Evolutionary conservation across 2,329 filamentous ascomycete species (phyloP).

Genomic region (Sordariomycetes sp.): DNA sequence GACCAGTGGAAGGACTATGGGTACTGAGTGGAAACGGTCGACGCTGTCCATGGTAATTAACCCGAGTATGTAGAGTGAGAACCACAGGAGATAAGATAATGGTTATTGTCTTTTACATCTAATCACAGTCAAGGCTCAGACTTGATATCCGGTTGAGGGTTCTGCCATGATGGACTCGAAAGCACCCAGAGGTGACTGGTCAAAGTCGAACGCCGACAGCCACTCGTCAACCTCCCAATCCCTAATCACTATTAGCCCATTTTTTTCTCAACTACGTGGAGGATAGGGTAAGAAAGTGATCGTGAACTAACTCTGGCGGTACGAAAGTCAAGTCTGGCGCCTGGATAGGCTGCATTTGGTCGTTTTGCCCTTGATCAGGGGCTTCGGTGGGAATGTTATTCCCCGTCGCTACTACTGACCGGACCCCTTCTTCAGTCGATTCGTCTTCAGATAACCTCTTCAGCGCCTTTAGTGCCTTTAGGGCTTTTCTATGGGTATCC

Average conservation of each 20-base stretch:
- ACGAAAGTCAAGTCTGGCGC: not conserved
- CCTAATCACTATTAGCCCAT: not conserved
- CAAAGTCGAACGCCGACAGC: not conserved
- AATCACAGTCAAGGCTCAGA: not conserved
- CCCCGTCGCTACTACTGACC: not conserved
- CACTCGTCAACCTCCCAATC: not conserved
- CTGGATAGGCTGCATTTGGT: not conserved
- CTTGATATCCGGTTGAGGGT: not conserved
- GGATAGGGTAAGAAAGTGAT: not conserved
- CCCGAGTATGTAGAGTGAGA: too few species aligned
- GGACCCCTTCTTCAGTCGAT: not conserved
- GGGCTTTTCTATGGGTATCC: not conserved
- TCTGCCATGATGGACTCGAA: not conserved
- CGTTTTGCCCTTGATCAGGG: not conserved
- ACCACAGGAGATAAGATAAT: not conserved
- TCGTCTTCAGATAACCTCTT: not conserved
- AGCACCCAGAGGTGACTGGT: not conserved
- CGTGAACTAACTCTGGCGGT: not conserved
- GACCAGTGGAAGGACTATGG: not conserved
- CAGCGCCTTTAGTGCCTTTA: not conserved
- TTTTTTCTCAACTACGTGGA: not conserved
- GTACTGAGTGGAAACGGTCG: not conserved
- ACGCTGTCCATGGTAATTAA: too few species aligned
- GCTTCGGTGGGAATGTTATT: not conserved
- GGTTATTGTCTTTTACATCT: not conserved